Conservation (phyloP, 805 yeast genomes). For the Candida rishiriensis region DNA sequence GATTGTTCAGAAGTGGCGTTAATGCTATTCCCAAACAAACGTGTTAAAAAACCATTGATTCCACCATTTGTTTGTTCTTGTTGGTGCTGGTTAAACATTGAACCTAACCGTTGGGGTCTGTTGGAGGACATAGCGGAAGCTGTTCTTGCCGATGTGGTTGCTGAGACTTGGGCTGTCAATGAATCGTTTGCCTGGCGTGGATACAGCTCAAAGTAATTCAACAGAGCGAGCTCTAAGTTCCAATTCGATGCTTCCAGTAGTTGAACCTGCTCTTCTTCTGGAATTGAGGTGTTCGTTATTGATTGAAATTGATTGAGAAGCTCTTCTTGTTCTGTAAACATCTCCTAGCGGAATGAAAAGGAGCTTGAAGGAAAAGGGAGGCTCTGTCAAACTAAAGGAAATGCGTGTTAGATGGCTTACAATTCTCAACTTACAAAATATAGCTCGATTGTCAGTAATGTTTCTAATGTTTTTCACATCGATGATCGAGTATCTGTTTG, state of each 20-base stretch:
- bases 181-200: slow-evolving; percentile 16
- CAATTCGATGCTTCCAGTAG: slow-evolving; percentile 21
- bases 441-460: no score
- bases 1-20: background rate
- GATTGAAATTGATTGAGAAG: slow-evolving; percentile 16
- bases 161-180: slow-evolving; percentile 6
- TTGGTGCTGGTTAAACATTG: background rate
- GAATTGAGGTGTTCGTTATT: slow-evolving; percentile 12
- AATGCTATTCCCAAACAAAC: background rate
- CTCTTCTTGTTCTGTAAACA: slow-evolving; percentile 15
- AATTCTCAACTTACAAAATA: no score
- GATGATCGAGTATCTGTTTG: no score
- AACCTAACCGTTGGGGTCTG: background rate
- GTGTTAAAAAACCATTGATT: slow-evolving; percentile 1
- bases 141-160: slow-evolving; percentile 5
- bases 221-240: slow-evolving; percentile 25
- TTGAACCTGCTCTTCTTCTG: slow-evolving; percentile 15
- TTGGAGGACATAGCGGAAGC: slow-evolving; percentile 2
- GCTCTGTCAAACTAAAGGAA: no score
- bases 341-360: background rate
- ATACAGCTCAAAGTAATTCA: slow-evolving; percentile 19
- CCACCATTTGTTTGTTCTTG: background rate
- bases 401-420: no score
- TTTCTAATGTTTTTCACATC: no score
- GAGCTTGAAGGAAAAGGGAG: background rate